Evolutionary conservation across 768 basidiomycete genomes (phyloP), one percentile per base, ranked within the genome.

Genomic region (Pleurotus djamor): DNA sequence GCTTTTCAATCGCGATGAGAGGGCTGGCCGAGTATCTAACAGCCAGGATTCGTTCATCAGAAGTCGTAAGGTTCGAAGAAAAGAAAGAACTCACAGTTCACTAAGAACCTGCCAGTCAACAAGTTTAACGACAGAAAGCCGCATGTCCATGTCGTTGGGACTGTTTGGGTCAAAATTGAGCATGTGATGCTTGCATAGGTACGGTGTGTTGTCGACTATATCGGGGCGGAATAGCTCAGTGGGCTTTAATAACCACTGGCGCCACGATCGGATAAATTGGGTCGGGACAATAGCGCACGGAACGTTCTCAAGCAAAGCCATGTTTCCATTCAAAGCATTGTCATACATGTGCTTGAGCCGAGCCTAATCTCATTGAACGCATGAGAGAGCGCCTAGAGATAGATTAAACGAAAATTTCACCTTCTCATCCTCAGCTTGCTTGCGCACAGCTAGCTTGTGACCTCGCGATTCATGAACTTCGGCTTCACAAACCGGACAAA

Each of bases 381-480:
- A 38, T 21, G 36, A 49, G 17, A 16, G 48, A 43, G 59, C 60
- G 49, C 59, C 59, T 28, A 58, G 50, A 36, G 49, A 66, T 33
- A 61, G 37, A 43, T 41, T 45, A 37, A 14, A 52, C 13, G 38
- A 47, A 38, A 48, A n/a, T 51, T 58, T 33, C 57, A 88, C 92
- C 85, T 91, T 92, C 73, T 93, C 92, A 16, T 88, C 85, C 67
- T 92, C 92, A 28, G 88, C 88, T 58, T 77, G 81, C 68, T 79
- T 86, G 43, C 88, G 84, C 44, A 80, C 62, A 62, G 84, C 86
- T 43, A 79, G 81, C 65, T 82, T 88, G 60, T 84, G 86, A 65
- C 85, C 85, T 65, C 79, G 83, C 5, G 82, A 84, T 36, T 75
- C 77, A 51, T 84, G 79, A 16, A 82, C 73, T 9, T 77, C 69